phyloP scores from a whole-genome alignment of 371 early-diverging fungal species.

The Lichtheimia ramosa region DNA sequence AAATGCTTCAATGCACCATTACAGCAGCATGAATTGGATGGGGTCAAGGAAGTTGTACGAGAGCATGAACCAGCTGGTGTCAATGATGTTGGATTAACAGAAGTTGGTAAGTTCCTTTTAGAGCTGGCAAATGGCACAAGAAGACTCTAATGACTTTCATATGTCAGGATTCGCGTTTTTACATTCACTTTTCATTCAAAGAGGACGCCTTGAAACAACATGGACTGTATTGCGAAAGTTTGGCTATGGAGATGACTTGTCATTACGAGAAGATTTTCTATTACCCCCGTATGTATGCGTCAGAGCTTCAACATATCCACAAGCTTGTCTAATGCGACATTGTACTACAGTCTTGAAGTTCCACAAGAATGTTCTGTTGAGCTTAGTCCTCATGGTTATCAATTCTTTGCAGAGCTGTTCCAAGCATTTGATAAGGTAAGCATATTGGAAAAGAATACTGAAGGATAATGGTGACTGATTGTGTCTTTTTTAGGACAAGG shows the following conservation, averaged over 20 bases:
- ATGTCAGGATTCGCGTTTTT: conserved; percentile 87
- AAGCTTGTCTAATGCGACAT: too few species aligned
- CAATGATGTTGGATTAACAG: conserved; percentile 79
- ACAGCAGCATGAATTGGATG: conserved; percentile 91
- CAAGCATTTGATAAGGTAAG: conserved; percentile 86
- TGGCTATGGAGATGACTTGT: conserved; percentile 93
- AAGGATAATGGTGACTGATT: not conserved
- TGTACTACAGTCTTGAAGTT: conserved; percentile 66
- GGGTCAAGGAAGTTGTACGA: conserved; percentile 90
- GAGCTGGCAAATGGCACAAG: not conserved
- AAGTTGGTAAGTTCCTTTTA: conserved; percentile 48
- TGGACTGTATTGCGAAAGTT: conserved; percentile 96
- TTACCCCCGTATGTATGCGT: conserved; percentile 63
- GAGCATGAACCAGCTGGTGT: conserved; percentile 90
- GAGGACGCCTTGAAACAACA: conserved; percentile 95
- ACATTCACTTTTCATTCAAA: conserved; percentile 93
- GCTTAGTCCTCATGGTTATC: conserved; percentile 90
- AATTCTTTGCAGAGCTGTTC: conserved; percentile 94
- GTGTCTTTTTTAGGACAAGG: conserved; percentile 71
- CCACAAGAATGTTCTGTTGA: conserved; percentile 89
- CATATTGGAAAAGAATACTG: not conserved
- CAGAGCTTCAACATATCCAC: too few species aligned
- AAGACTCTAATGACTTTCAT: not conserved
- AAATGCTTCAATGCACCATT: conserved; percentile 95
- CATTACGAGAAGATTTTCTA: conserved; percentile 86